Conservation (phyloP, 2,329 filamentous ascomycete species). For the Penicillium sp. region DNA sequence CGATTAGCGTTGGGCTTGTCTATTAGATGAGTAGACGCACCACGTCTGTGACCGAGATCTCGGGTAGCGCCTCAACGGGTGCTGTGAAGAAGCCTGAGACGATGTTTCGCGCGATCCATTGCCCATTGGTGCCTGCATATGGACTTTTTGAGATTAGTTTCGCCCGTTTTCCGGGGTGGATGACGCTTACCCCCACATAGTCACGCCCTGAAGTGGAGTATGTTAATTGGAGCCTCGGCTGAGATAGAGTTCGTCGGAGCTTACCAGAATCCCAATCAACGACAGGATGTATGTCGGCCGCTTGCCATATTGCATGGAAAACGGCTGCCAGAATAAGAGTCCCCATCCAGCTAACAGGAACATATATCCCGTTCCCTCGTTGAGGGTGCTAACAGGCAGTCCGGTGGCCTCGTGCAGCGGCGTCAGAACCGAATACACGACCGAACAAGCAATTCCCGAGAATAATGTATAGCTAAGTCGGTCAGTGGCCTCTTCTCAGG, state of each 20-base stretch:
- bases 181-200: constrained; percentile 34
- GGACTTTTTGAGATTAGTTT: constrained; percentile 24
- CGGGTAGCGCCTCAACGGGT: constrained; percentile 45
- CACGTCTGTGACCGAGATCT: constrained; percentile 45
- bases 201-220: constrained; percentile 20
- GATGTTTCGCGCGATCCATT: constrained; percentile 44
- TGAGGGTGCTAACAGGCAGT: constrained; percentile 36
- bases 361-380: constrained; percentile 43
- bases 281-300: constrained; percentile 39
- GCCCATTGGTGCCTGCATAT: constrained; percentile 34
- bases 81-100: constrained; percentile 43
- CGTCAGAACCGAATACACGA: constrained; percentile 43
- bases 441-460: constrained; percentile 39
- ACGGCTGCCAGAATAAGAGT: constrained; percentile 50
- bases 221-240: constrained; percentile 1
- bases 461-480: constrained; percentile 40
- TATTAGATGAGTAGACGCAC: constrained; percentile 24
- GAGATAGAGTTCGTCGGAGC: not conserved
- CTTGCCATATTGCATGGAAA: constrained; percentile 49
- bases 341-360: constrained; percentile 50
- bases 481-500: not conserved
- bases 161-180: not conserved
- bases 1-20: not conserved
- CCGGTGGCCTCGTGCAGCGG: constrained; percentile 40
- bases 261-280: constrained; percentile 34